phyloP scores from a whole-genome alignment of 2,329 filamentous ascomycete species.

The Sporothrix brunneoviolacea region DNA sequence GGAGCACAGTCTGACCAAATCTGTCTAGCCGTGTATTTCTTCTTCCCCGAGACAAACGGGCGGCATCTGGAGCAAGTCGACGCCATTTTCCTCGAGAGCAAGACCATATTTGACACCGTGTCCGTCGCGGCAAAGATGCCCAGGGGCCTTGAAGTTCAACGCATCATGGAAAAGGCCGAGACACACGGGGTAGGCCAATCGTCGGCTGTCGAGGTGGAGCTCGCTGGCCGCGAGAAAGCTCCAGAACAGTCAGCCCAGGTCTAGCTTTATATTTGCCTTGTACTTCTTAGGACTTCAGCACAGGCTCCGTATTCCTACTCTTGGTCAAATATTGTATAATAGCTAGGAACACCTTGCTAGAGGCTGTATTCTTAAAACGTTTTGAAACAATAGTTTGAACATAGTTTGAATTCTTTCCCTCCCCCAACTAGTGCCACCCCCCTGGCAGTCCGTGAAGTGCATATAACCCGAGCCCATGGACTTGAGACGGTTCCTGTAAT shows the following conservation, averaged over 20 bases:
- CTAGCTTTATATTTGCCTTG: too few species aligned
- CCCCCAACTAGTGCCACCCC: too few species aligned
- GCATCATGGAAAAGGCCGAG: neutral
- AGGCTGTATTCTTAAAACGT: too few species aligned
- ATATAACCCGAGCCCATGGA: too few species aligned
- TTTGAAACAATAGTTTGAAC: too few species aligned
- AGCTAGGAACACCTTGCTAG: too few species aligned
- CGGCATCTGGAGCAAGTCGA: neutral
- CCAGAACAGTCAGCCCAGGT: neutral
- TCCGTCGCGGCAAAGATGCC: neutral
- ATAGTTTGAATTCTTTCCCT: too few species aligned
- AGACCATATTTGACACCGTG: slow-evolving; percentile 1
- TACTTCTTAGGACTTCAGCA: too few species aligned
- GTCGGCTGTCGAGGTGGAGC: neutral
- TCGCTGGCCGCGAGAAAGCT: neutral
- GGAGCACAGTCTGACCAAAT: neutral
- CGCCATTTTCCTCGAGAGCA: slow-evolving; percentile 4
- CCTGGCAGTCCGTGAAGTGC: too few species aligned
- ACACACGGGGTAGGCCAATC: neutral
- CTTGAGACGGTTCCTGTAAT: too few species aligned
- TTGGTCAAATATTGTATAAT: too few species aligned
- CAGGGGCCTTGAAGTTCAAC: neutral
- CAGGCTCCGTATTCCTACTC: too few species aligned
- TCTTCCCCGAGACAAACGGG: slow-evolving; percentile 1
- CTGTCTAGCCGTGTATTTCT: slow-evolving; percentile 2